Evolutionary conservation across 169 alveolate species (phyloP).

Genomic region (Eimeria zaria): DNA sequence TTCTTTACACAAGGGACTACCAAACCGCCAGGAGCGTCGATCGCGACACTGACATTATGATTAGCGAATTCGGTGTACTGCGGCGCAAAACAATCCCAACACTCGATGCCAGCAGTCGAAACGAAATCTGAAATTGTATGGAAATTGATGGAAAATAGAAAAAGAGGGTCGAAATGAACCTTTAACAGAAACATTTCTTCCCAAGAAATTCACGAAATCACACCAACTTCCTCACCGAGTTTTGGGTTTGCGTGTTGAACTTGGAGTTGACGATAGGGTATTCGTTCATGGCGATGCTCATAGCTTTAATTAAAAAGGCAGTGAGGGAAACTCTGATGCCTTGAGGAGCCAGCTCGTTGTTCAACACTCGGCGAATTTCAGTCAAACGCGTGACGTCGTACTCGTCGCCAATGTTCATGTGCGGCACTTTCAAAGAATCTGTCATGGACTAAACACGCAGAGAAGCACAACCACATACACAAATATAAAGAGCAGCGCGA

Average conservation of each 20-base stretch:
- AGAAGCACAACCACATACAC: conserved; percentile 79
- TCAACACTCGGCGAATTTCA: conserved; percentile 20
- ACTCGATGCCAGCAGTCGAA: too few species aligned
- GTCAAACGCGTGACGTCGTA: conserved; percentile 86
- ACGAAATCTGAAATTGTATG: too few species aligned
- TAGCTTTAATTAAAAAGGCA: conserved; percentile 95
- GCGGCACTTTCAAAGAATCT: conserved; percentile 91
- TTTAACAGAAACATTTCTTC: not conserved
- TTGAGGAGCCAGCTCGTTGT: conserved; percentile 54
- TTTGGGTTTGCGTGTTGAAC: conserved; percentile 84
- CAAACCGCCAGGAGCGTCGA: conserved; percentile 96
- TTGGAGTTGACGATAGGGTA: conserved; percentile 95
- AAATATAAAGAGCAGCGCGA: conserved; percentile 78
- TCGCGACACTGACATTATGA: conserved; percentile 97
- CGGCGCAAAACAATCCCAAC: not conserved
- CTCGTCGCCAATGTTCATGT: conserved; percentile 90
- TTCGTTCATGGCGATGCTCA: conserved; percentile 93
- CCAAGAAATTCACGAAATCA: not conserved
- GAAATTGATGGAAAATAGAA: not conserved
- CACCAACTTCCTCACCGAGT: conserved; percentile 49
- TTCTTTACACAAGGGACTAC: conserved; percentile 97
- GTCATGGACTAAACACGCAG: conserved; percentile 91
- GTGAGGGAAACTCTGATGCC: conserved; percentile 93
- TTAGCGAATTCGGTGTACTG: conserved; percentile 87
- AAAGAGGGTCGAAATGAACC: not conserved